Percentiles rank a stretch among this genome's conserved stretches.
Evolutionary conservation across 2,329 filamentous ascomycete species (phyloP).

Genomic region (Hypocreales sp.): DNA sequence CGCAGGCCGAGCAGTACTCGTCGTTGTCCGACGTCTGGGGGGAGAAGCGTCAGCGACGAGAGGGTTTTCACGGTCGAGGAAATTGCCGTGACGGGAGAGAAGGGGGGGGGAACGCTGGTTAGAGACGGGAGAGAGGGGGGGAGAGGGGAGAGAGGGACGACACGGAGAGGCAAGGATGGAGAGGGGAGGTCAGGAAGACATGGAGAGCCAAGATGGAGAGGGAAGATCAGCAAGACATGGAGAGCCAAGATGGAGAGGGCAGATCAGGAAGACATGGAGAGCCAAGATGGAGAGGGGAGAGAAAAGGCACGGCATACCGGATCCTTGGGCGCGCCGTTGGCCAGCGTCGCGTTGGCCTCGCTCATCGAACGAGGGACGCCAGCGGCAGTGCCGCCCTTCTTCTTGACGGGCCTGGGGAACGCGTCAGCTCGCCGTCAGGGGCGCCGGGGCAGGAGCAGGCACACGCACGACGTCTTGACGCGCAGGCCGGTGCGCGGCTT

Average conservation of each 20-base stretch:
- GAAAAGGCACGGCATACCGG: constrained; percentile 29
- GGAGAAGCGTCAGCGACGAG: constrained; percentile 13
- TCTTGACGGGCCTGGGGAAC: constrained; percentile 51
- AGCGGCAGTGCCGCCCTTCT: constrained; percentile 52
- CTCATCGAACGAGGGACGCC: constrained; percentile 51
- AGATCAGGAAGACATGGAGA: not conserved
- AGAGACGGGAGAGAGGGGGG: not conserved
- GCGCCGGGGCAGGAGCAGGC: not conserved
- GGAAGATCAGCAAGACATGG: too few relatives aligned
- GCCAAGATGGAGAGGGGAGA: too few relatives aligned
- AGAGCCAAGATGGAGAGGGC: not conserved
- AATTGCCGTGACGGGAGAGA: not conserved
- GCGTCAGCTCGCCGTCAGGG: not conserved
- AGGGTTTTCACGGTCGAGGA: not conserved
- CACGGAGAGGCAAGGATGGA: not conserved
- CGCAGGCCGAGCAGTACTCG: constrained; percentile 79
- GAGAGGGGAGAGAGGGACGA: not conserved
- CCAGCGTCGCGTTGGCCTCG: constrained; percentile 46
- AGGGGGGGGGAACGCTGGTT: too few relatives aligned
- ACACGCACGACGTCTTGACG: constrained; percentile 54
- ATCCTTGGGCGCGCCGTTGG: constrained; percentile 35
- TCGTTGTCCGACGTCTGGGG: constrained; percentile 50
- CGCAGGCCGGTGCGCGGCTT: constrained; percentile 46
- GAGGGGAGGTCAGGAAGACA: too few relatives aligned
- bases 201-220: not conserved